Evolutionary conservation across 2,329 filamentous ascomycete genomes (phyloP).

Genomic region (Alternaria ethzedia): DNA sequence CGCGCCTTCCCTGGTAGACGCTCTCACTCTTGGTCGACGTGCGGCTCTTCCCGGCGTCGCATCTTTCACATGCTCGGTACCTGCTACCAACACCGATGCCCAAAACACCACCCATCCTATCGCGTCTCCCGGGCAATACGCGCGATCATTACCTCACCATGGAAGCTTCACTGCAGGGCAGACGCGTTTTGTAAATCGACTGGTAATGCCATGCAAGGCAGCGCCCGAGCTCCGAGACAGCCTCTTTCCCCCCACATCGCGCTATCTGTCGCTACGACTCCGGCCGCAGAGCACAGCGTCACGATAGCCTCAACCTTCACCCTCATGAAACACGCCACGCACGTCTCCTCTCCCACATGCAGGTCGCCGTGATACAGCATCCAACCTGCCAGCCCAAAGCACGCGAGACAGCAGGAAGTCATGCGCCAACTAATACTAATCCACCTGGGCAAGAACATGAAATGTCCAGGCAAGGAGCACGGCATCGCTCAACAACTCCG

Average conservation of each 20-base stretch:
- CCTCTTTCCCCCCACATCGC: conserved; percentile 14
- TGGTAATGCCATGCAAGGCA: neutral
- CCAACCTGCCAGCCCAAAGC: conserved; percentile 10
- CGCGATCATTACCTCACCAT: neutral
- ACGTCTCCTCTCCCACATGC: conserved; percentile 17
- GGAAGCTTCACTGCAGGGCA: neutral
- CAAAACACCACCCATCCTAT: neutral
- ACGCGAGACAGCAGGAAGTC: conserved; percentile 25
- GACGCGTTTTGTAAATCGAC: neutral
- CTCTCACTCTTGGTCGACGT: neutral
- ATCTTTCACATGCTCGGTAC: neutral
- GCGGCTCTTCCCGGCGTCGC: neutral
- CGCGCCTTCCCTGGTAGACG: neutral
- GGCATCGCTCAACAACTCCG: conserved; percentile 18
- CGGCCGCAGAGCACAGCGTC: conserved; percentile 24
- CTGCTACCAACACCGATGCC: neutral
- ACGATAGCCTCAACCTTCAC: conserved; percentile 18
- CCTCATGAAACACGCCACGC: conserved; percentile 33
- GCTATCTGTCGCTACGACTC: conserved; percentile 19
- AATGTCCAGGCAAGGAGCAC: conserved; percentile 21
- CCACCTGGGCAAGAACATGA: neutral
- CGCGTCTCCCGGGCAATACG: neutral
- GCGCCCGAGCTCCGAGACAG: neutral
- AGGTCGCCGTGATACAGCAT: conserved; percentile 21
- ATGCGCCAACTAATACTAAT: conserved; percentile 16